These are phyloP conservation scores for Lophiostoma macrostomum DNA, from an alignment of 495 filamentous ascomycete genomes.

Conservation along the genomic window DNA sequence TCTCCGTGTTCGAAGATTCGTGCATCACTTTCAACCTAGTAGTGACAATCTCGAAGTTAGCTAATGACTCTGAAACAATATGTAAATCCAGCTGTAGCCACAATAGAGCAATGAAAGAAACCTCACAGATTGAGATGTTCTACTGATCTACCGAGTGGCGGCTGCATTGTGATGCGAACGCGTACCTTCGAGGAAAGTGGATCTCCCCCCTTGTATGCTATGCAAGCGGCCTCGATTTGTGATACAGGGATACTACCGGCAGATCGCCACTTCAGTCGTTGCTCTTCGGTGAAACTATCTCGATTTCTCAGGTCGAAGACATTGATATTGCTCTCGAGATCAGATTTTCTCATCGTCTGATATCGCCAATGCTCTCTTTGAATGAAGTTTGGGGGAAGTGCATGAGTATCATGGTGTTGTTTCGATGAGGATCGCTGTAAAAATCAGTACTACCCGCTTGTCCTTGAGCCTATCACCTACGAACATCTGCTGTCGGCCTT, in stretches of 20 bases:
- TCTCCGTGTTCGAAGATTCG: slow-evolving; percentile 13
- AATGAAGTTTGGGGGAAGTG: slow-evolving; percentile 23
- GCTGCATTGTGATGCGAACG: no score
- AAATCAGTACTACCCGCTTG: no score
- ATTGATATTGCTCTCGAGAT: slow-evolving; percentile 11
- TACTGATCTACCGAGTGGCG: no score
- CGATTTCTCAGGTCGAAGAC: slow-evolving; percentile 16
- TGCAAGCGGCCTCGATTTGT: slow-evolving; percentile 19
- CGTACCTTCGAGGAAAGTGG: no score
- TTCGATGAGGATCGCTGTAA: no score
- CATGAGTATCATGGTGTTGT: slow-evolving; percentile 31
- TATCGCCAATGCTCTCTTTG: slow-evolving; percentile 27
- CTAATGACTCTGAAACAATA: no score
- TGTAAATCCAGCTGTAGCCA: no score
- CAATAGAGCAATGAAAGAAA: no score
- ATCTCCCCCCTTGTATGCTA: slow-evolving; percentile 1
- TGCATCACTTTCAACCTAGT: neutral
- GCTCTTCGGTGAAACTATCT: slow-evolving; percentile 19
- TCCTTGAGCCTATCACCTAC: no score
- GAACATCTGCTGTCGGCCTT: no score
- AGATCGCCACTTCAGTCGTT: slow-evolving; percentile 5
- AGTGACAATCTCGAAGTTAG: no score
- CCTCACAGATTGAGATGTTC: no score
- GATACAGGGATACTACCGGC: slow-evolving; percentile 9
- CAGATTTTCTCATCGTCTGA: slow-evolving; percentile 23